Percentiles rank a stretch among this genome's conserved stretches.
Evolutionary conservation across 176 grass and related monocot genomes (phyloP).

Genomic region (Coix lacrymajobi): DNA sequence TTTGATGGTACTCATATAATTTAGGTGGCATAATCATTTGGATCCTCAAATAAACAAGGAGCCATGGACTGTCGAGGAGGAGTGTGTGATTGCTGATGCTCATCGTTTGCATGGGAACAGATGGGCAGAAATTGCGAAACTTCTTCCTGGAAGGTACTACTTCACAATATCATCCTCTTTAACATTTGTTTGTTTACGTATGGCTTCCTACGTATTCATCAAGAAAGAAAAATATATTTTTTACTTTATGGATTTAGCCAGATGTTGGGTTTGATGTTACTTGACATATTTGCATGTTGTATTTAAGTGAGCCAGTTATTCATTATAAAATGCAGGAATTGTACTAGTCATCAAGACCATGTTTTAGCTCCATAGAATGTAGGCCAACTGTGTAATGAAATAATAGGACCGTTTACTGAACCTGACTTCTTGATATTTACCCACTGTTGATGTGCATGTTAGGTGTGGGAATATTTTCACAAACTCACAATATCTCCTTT

Average conservation of each 20-base stretch:
- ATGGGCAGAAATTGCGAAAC: slow-evolving; percentile 96
- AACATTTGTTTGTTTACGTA: background rate
- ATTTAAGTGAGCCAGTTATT: background rate
- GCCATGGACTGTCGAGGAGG: slow-evolving; percentile 80
- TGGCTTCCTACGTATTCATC: background rate
- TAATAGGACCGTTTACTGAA: background rate
- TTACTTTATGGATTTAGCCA: background rate
- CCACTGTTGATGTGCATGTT: background rate
- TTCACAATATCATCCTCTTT: slow-evolving; percentile 17
- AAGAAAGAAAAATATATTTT: background rate
- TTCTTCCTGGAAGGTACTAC: slow-evolving; percentile 89
- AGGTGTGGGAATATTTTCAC: background rate
- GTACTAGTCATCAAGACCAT: background rate
- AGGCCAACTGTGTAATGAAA: background rate
- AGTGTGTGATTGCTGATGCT: slow-evolving; percentile 57
- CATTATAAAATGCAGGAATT: slow-evolving; percentile 18
- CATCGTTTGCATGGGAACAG: slow-evolving; percentile 89
- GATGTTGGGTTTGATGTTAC: background rate
- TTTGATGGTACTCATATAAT: slow-evolving; percentile 28
- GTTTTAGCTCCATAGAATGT: background rate
- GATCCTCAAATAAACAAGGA: slow-evolving; percentile 85
- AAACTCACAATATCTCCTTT: background rate
- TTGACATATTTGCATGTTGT: background rate
- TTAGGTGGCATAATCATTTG: slow-evolving; percentile 99
- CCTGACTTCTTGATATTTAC: background rate